Evolutionary conservation across 2,329 filamentous ascomycete species (phyloP).

Genomic region (Karstenula rhodostoma): DNA sequence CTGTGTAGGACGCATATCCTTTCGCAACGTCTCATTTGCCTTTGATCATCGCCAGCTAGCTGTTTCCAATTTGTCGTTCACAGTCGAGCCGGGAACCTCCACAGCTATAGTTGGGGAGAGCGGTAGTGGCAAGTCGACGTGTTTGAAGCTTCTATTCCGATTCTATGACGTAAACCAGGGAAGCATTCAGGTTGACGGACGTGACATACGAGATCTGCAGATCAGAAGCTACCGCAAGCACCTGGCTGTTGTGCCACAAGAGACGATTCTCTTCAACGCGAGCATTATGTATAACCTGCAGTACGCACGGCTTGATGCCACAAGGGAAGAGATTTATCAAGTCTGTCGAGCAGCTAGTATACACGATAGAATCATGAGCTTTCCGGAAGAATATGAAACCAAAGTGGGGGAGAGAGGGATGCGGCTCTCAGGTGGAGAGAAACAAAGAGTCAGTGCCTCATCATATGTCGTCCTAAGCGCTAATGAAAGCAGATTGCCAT

Average conservation of each 20-base stretch:
- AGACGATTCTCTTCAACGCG: slow-evolving; percentile 67
- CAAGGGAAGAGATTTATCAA: slow-evolving; percentile 63
- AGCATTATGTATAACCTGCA: slow-evolving; percentile 68
- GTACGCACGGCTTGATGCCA: slow-evolving; percentile 65
- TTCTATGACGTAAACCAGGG: slow-evolving; percentile 65
- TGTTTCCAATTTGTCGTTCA: slow-evolving; percentile 57
- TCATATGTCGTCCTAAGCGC: slow-evolving; percentile 61
- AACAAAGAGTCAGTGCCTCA: slow-evolving; percentile 63
- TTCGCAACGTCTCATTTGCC: slow-evolving; percentile 27
- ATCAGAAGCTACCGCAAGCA: slow-evolving; percentile 62
- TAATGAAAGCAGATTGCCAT: slow-evolving; percentile 62
- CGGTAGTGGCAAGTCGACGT: slow-evolving; percentile 67
- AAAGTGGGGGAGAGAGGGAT: slow-evolving; percentile 41
- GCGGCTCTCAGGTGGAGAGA: slow-evolving; percentile 66
- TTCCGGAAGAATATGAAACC: slow-evolving; percentile 51
- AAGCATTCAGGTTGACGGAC: slow-evolving; percentile 61
- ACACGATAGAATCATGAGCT: slow-evolving; percentile 67
- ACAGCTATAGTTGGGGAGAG: slow-evolving; percentile 67
- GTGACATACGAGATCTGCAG: slow-evolving; percentile 64
- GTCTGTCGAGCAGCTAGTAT: slow-evolving; percentile 67
- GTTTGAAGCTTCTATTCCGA: slow-evolving; percentile 63
- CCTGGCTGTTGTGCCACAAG: slow-evolving; percentile 71
- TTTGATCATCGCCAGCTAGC: slow-evolving; percentile 42
- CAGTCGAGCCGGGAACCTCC: slow-evolving; percentile 58
- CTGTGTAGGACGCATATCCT: slow-evolving; percentile 20